phyloP scores from a whole-genome alignment of 2,329 filamentous ascomycete species.

The Nemania bipapillata region DNA sequence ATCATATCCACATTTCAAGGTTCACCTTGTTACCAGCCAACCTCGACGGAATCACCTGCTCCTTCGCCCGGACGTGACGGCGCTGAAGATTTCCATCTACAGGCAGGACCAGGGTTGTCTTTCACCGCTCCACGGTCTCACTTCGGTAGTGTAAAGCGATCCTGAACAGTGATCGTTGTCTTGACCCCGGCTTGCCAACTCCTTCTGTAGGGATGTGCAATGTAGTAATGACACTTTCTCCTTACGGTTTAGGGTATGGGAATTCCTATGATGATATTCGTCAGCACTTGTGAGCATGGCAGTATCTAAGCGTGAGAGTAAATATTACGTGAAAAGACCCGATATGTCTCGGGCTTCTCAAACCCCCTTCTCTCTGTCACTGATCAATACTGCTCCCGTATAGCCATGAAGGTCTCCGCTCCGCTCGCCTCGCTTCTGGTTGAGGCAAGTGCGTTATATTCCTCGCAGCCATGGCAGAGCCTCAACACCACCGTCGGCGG shows the following conservation, averaged over 20 bases:
- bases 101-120: neutral
- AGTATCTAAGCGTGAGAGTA: neutral
- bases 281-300: constrained; percentile 20
- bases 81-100: neutral
- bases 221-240: constrained; percentile 29
- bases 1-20: neutral
- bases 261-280: constrained; percentile 19
- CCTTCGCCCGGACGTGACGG: neutral
- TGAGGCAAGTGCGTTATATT: constrained; percentile 13
- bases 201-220: constrained; percentile 15
- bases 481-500: constrained; percentile 43
- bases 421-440: constrained; percentile 17
- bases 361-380: neutral
- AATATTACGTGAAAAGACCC: constrained; percentile 9
- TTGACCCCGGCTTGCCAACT: constrained; percentile 7
- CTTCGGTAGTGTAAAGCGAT: neutral
- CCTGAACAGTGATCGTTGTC: constrained; percentile 6
- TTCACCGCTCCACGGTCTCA: neutral
- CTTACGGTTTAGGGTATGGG: constrained; percentile 25
- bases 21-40: neutral
- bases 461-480: constrained; percentile 28
- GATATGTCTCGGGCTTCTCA: constrained; percentile 5
- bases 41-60: neutral
- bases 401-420: constrained; percentile 25
- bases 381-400: neutral